phyloP scores from a whole-genome alignment of 352 stramenopile genomes.

The Globisporangium rhizosaccharum region DNA sequence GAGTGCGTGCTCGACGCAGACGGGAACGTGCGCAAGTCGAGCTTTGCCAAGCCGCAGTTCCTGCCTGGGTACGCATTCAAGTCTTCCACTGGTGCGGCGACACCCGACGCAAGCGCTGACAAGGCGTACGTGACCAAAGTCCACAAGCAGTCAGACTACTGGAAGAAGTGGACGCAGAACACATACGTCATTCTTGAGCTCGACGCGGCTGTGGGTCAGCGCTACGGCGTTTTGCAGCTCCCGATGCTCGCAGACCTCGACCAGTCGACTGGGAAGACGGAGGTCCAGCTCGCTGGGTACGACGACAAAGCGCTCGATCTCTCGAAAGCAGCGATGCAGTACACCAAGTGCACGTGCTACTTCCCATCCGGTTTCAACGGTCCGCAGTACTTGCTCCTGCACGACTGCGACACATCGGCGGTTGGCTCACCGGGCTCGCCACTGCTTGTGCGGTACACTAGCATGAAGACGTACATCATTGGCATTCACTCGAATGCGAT shows the following conservation, averaged over 20 bases:
- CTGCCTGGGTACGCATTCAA: slow-evolving; percentile 15
- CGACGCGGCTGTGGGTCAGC: slow-evolving; percentile 30
- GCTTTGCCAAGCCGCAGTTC: slow-evolving; percentile 21
- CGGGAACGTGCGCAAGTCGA: slow-evolving; percentile 22
- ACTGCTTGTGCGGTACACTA: slow-evolving; percentile 51
- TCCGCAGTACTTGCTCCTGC: slow-evolving; percentile 40
- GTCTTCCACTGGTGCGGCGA: background rate
- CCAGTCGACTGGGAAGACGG: slow-evolving; percentile 20
- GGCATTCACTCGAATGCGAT: slow-evolving; percentile 50
- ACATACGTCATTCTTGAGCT: slow-evolving; percentile 67
- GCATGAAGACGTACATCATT: slow-evolving; percentile 53
- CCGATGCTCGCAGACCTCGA: slow-evolving; percentile 26
- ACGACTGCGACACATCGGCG: slow-evolving; percentile 53
- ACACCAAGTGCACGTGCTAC: slow-evolving; percentile 40
- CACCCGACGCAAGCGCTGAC: background rate
- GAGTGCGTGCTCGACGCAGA: slow-evolving; percentile 43
- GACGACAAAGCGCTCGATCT: slow-evolving; percentile 13
- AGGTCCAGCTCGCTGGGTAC: slow-evolving; percentile 54
- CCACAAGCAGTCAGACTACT: slow-evolving; percentile 63
- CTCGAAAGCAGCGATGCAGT: slow-evolving; percentile 21
- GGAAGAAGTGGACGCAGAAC: slow-evolving; percentile 50
- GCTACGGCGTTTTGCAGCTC: slow-evolving; percentile 28
- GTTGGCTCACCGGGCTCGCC: slow-evolving; percentile 44
- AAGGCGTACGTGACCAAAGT: slow-evolving; percentile 29
- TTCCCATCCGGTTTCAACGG: slow-evolving; percentile 37